These are phyloP conservation scores for Gliomastix tumulicola DNA, from an alignment of 2,329 filamentous ascomycete species.

Conservation along the genomic window DNA sequence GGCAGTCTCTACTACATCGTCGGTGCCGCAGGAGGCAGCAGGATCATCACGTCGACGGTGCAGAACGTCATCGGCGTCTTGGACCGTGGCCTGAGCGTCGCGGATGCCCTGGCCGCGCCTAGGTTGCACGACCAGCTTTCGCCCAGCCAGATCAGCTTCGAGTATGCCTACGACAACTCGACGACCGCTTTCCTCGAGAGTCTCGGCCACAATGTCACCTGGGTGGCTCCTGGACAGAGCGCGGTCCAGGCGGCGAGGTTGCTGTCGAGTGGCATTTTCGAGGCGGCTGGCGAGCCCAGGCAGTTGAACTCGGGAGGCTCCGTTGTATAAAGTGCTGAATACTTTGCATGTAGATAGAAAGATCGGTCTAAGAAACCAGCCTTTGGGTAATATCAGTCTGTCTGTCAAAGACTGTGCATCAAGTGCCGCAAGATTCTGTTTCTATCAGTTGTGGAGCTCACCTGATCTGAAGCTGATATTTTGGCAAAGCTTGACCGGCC, in stretches of 20 bases:
- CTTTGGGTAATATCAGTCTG: too few relatives aligned
- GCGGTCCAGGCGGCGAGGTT: constrained; percentile 66
- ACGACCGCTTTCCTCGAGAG: constrained; percentile 60
- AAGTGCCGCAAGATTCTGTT: too few relatives aligned
- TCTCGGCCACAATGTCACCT: constrained; percentile 69
- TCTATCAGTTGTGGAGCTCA: too few relatives aligned
- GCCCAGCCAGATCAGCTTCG: constrained; percentile 62
- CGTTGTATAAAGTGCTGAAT: too few relatives aligned
- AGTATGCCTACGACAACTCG: constrained; percentile 63
- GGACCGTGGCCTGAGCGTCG: constrained; percentile 54
- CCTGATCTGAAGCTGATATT: too few relatives aligned
- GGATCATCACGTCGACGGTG: constrained; percentile 79
- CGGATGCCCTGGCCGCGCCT: constrained; percentile 59
- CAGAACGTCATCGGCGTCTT: constrained; percentile 71
- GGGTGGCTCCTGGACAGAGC: constrained; percentile 58
- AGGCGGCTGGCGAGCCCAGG: constrained; percentile 77
- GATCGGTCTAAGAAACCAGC: too few relatives aligned
- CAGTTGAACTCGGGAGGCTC: constrained; percentile 64
- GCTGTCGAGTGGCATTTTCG: constrained; percentile 60
- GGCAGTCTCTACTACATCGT: constrained; percentile 64
- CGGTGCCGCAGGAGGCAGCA: constrained; percentile 74
- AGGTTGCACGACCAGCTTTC: constrained; percentile 78
- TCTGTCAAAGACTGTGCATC: too few relatives aligned
- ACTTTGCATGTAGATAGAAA: too few relatives aligned
- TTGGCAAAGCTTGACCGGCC: too few relatives aligned